Evolutionary conservation across 1,284 basidiomycete genomes (phyloP), one percentile per base, ranked within the genome.

Genomic region (Cryptococcus wingfieldii): DNA sequence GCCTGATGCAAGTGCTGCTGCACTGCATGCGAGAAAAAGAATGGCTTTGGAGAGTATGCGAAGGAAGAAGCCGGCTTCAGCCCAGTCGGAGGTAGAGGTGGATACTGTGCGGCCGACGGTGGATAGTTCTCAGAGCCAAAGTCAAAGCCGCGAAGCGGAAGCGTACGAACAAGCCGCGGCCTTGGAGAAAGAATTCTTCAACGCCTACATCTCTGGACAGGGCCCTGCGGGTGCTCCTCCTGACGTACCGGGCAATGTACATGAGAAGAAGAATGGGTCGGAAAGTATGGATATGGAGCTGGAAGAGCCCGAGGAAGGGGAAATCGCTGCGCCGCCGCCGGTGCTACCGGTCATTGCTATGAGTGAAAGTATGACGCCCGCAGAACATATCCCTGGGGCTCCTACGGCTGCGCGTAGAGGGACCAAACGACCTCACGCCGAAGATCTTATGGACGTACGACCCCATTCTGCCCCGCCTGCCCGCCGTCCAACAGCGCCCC

Each of bases 251-350:
- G 38, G 9, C 18, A 28, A 27, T 12, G 41, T 13, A n/a, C 23
- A 42, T 42, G 41, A 42, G 41, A 18, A 13, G 4, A 16, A 42
- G 34, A 44, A 43, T 55, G 54, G 19, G 54, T 34, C 18, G 47
- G 45, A 7, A 63, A 34, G 31, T 53, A 53, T 64, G 37, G 64
- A 67, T 5, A 64, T 67, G 59, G 63, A 67, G 7, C 43, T 63
- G 23, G 67, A 70, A 31, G 59, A 62, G 18, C 56, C 64, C 4
- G 73, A 75, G 54, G 69, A 72, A 47, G 73, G 73, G 3, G 70
- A 75, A 56, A 72, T 73, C 28, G 49, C 50, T 5, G 57, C 59
- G 18, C 13, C 57, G 8, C 38, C 55, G 34, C 47, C 43, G 6
- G 51, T 51, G 4, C 43, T 53, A 7, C 25, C 47, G n/a, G 45